Evolutionary conservation across 371 early-diverging fungal species (phyloP).

Genomic region (Saksenaea vasiformis): DNA sequence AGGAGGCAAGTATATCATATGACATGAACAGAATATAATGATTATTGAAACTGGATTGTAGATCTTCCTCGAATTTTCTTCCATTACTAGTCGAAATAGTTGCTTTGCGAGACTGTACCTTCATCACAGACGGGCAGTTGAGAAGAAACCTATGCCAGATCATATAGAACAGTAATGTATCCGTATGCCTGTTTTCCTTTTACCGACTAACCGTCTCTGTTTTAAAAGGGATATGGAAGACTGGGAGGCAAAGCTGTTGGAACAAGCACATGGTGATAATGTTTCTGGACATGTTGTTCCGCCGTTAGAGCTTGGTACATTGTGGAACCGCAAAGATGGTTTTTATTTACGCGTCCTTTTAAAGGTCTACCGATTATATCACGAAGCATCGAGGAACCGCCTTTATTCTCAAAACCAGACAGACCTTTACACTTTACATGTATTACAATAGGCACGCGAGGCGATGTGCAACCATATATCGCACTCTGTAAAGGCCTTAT

Average conservation of each 20-base stretch:
- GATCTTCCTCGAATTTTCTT: constrained; percentile 47
- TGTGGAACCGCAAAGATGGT: neutral
- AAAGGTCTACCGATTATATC: constrained; percentile 25
- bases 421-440: constrained; percentile 71
- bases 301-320: neutral
- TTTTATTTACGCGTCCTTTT: neutral
- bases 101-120: constrained; percentile 46
- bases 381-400: constrained; percentile 6
- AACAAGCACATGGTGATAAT: constrained; percentile 19
- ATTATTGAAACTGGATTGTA: constrained; percentile 16
- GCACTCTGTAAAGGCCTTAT: constrained; percentile 75
- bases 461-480: constrained; percentile 87
- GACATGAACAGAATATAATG: constrained; percentile 19
- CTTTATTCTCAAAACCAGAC: constrained; percentile 22
- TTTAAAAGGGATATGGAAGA: constrained; percentile 20
- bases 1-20: constrained; percentile 26
- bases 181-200: neutral
- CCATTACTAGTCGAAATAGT: constrained; percentile 40
- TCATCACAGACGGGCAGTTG: constrained; percentile 20
- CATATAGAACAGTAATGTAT: constrained; percentile 10
- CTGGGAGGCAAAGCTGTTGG: constrained; percentile 36
- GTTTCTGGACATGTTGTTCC: neutral
- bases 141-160: constrained; percentile 6
- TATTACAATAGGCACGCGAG: constrained; percentile 81
- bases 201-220: neutral